phyloP scores from a whole-genome alignment of 2,329 filamentous ascomycete species.

The Cordyceps pruinosa region DNA sequence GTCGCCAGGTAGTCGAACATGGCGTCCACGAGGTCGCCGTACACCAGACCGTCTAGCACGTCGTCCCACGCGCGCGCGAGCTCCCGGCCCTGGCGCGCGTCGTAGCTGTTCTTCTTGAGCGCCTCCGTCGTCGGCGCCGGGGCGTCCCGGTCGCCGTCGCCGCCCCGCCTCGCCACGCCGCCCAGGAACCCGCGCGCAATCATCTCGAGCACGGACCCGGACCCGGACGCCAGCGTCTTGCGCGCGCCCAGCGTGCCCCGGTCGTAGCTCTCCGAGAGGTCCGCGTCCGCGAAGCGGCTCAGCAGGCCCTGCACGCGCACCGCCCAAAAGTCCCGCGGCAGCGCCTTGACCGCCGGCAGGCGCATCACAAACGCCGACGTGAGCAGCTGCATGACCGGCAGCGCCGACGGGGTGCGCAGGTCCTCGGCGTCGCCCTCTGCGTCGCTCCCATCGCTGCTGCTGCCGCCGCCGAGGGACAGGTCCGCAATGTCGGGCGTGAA shows the following conservation, averaged over 20 bases:
- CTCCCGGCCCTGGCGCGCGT: constrained; percentile 52
- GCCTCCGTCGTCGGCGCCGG: constrained; percentile 10
- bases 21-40: constrained; percentile 60
- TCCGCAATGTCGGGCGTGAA: not conserved
- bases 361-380: constrained; percentile 57
- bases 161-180: constrained; percentile 31
- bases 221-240: constrained; percentile 67
- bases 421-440: constrained; percentile 18
- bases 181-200: constrained; percentile 59
- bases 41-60: constrained; percentile 57
- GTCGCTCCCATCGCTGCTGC: constrained; percentile 18
- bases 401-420: constrained; percentile 32
- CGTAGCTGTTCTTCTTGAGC: constrained; percentile 36
- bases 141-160: too few relatives aligned
- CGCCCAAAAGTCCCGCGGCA: constrained; percentile 60
- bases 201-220: constrained; percentile 63
- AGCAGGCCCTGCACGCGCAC: constrained; percentile 54
- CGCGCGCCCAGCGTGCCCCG: constrained; percentile 67
- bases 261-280: constrained; percentile 76
- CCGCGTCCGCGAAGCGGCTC: constrained; percentile 55
- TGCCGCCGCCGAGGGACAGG: not conserved
- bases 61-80: constrained; percentile 60
- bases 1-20: constrained; percentile 54
- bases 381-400: constrained; percentile 62
- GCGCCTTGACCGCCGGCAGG: constrained; percentile 58